A percentile compares a stretch with the other conserved stretches of the same genome.
Conservation (phyloP, 78 protist species). For the Polysphondylium violaceum region DNA sequence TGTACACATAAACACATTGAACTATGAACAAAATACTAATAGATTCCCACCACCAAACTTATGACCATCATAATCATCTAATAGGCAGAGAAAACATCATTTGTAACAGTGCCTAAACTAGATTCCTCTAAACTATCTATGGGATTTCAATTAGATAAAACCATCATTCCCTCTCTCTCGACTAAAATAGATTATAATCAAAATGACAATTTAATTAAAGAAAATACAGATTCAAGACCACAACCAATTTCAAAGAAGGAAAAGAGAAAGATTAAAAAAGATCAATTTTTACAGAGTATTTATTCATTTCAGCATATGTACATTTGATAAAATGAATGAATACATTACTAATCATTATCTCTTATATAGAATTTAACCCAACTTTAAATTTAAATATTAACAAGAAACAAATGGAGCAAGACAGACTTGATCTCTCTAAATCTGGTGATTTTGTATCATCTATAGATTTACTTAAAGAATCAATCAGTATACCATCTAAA, state of each 20-base stretch:
- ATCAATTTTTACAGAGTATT: slow-evolving; percentile 54
- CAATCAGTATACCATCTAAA: slow-evolving; percentile 8
- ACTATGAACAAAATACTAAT: no score
- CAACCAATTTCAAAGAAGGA: slow-evolving; percentile 55
- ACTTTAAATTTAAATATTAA: background rate
- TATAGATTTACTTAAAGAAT: slow-evolving; percentile 3
- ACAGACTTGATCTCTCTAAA: background rate
- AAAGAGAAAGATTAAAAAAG: slow-evolving; percentile 61
- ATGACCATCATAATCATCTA: no score
- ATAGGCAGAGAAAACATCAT: slow-evolving; percentile 58
- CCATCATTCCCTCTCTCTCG: background rate
- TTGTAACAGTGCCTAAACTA: slow-evolving; percentile 41
- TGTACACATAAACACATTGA: no score
- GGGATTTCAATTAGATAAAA: slow-evolving; percentile 16
- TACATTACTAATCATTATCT: background rate
- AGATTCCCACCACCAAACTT: no score
- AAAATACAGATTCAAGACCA: slow-evolving; percentile 36
- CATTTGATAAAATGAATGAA: background rate
- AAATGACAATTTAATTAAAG: background rate
- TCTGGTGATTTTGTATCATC: slow-evolving; percentile 14
- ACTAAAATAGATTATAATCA: slow-evolving; percentile 7
- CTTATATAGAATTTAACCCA: slow-evolving; percentile 38
- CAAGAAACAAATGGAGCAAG: background rate
- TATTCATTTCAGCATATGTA: background rate
- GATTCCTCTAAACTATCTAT: no score